Percentiles rank a stretch among this genome's conserved stretches.
Evolutionary conservation across 371 early-diverging fungal species (phyloP).

Genomic region (Lichtheimia hyalospora): DNA sequence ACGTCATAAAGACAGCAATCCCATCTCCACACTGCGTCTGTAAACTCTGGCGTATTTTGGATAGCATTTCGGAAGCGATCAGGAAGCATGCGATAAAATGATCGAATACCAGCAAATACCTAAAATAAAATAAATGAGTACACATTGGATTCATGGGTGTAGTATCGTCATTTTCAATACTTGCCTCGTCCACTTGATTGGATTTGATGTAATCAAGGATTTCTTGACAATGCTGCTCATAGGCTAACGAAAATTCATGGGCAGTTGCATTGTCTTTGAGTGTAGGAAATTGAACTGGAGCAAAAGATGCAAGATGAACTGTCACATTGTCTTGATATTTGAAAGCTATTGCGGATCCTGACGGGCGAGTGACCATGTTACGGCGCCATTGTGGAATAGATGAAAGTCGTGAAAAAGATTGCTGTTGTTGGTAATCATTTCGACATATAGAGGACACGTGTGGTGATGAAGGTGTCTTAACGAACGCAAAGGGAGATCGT

Average conservation of each 20-base stretch:
- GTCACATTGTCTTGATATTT: too few relatives aligned
- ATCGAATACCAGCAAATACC: background rate
- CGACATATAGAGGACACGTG: too few relatives aligned
- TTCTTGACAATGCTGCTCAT: background rate
- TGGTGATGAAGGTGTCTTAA: too few relatives aligned
- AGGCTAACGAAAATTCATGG: background rate
- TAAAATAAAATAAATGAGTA: background rate
- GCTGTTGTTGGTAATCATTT: background rate
- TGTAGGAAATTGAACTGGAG: background rate
- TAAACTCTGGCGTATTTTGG: conserved; percentile 25
- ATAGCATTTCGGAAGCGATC: conserved; percentile 15
- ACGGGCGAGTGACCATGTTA: background rate
- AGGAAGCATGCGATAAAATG: conserved; percentile 22
- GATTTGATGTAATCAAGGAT: background rate
- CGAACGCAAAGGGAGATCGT: too few relatives aligned
- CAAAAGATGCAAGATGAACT: background rate
- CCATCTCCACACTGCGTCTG: conserved; percentile 53
- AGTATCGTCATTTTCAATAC: background rate
- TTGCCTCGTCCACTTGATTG: background rate
- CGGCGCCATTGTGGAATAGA: background rate
- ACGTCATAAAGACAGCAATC: conserved; percentile 59
- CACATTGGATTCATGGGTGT: too few relatives aligned
- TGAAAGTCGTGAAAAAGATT: background rate
- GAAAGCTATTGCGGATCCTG: background rate
- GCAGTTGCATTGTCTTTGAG: background rate